Percentiles rank a stretch among this genome's conserved stretches.
These are phyloP conservation scores for Myxozyma neglecta DNA, from an alignment of 805 yeast genomes.

Conservation along the genomic window DNA sequence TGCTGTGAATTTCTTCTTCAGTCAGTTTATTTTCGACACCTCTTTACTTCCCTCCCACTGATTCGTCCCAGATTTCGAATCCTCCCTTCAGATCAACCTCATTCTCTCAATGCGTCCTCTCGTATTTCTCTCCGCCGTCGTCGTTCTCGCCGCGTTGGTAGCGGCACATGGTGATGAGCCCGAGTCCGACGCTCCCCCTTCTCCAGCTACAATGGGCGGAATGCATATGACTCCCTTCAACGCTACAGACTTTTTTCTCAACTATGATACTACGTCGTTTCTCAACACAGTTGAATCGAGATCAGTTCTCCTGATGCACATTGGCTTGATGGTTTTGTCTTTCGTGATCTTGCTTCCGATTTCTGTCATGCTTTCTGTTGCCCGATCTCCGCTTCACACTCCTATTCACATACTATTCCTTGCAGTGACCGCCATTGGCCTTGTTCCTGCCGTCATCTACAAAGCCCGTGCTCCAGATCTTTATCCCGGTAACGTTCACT, in stretches of 20 bases:
- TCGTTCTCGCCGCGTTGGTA: slow-evolving; percentile 5
- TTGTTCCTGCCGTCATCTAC: slow-evolving; percentile 55
- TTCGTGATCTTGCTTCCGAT: slow-evolving; percentile 28
- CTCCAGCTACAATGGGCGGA: slow-evolving; percentile 2
- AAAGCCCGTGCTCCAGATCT: slow-evolving; percentile 57
- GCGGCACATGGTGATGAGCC: slow-evolving; percentile 23
- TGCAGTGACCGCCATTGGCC: slow-evolving; percentile 49
- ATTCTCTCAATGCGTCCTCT: slow-evolving; percentile 1
- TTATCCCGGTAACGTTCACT: slow-evolving; percentile 77
- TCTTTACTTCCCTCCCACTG: background rate
- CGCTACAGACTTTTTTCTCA: slow-evolving; percentile 17
- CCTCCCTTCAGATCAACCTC: background rate
- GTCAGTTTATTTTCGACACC: background rate
- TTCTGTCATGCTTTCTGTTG: slow-evolving; percentile 58
- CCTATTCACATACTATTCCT: slow-evolving; percentile 57
- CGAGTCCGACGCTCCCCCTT: slow-evolving; percentile 2
- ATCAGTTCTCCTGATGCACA: slow-evolving; percentile 22
- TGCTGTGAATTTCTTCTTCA: no score
- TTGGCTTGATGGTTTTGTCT: slow-evolving; percentile 27
- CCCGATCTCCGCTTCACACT: slow-evolving; percentile 58
- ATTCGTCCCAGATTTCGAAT: background rate
- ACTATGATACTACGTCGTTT: slow-evolving; percentile 33
- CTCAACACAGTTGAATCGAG: slow-evolving; percentile 27
- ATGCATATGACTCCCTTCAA: slow-evolving; percentile 28
- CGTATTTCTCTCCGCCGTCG: background rate